phyloP scores from a whole-genome alignment of 805 yeast species.

The Candida fluviatilis region DNA sequence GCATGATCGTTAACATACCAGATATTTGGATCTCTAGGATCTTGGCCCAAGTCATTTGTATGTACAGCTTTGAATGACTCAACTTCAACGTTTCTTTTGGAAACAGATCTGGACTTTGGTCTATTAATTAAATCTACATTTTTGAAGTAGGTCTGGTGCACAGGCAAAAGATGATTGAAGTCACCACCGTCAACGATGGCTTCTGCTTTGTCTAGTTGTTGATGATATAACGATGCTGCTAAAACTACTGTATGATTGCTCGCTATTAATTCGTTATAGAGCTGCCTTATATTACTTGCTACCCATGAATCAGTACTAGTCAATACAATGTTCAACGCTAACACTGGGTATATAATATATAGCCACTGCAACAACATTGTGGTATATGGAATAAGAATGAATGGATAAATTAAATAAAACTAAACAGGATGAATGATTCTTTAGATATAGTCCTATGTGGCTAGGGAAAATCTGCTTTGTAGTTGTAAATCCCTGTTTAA shows the following conservation, averaged over 20 bases:
- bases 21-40: slow-evolving; percentile 24
- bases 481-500: too few species aligned
- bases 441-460: neutral
- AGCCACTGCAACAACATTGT: neutral
- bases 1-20: slow-evolving; percentile 34
- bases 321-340: slow-evolving; percentile 25
- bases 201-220: neutral
- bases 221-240: slow-evolving; percentile 27
- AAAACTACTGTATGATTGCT: slow-evolving; percentile 28
- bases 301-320: slow-evolving; percentile 37
- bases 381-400: neutral
- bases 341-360: neutral
- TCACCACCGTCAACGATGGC: slow-evolving; percentile 26
- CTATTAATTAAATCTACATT: slow-evolving; percentile 9
- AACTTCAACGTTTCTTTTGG: neutral
- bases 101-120: slow-evolving; percentile 9
- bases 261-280: slow-evolving; percentile 22
- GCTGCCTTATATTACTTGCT: slow-evolving; percentile 25
- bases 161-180: slow-evolving; percentile 28
- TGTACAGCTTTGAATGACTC: slow-evolving; percentile 4
- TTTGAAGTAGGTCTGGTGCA: slow-evolving; percentile 26
- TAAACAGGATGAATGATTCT: too few species aligned
- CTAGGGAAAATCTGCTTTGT: too few species aligned
- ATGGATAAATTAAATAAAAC: neutral
- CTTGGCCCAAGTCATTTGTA: slow-evolving; percentile 25